Evolutionary conservation across 495 filamentous ascomycete genomes (phyloP).

Genomic region (Beverwykella pulmonaria): DNA sequence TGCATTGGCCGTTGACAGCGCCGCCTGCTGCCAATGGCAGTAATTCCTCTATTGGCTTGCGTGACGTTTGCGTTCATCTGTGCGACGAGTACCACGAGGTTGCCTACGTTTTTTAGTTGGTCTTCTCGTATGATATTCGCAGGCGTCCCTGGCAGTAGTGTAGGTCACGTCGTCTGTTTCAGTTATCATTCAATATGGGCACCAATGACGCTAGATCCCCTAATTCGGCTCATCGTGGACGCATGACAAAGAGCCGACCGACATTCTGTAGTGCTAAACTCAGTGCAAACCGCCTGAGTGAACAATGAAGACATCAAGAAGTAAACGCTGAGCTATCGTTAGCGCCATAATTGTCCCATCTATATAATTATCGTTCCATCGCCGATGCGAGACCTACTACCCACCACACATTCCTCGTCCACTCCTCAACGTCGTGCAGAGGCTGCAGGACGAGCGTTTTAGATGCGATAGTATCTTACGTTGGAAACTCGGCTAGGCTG

Average conservation of each 20-base stretch:
- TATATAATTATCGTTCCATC: constrained; percentile 8
- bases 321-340: neutral
- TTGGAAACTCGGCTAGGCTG: constrained; percentile 37
- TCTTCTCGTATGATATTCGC: neutral
- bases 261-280: neutral
- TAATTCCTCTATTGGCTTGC: neutral
- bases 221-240: neutral
- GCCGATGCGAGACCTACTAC: neutral
- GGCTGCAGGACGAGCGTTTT: constrained; percentile 15
- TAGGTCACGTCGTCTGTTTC: neutral
- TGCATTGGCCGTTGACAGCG: neutral
- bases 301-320: neutral
- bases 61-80: neutral
- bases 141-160: neutral
- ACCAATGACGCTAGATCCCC: neutral
- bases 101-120: neutral
- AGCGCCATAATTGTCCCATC: constrained; percentile 2
- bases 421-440: neutral
- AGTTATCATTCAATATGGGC: neutral
- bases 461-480: constrained; percentile 26
- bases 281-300: neutral
- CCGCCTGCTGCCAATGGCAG: neutral
- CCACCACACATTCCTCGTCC: constrained; percentile 2
- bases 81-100: neutral
- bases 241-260: neutral